phyloP scores from a whole-genome alignment of 108 stramenopile species.

The Bacterosira constricta region DNA sequence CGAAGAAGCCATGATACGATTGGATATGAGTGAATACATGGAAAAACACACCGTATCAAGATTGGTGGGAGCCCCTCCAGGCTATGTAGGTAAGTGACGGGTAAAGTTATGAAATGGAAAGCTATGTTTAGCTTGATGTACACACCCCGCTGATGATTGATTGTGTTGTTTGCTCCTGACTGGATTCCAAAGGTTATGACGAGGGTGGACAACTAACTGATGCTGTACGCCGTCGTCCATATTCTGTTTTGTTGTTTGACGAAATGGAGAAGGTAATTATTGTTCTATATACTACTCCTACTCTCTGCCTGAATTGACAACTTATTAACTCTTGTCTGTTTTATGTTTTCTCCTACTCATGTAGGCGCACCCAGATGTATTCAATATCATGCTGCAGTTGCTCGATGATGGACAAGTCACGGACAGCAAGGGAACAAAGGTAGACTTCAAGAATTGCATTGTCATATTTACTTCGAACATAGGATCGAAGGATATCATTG shows the following conservation, averaged over 20 bases:
- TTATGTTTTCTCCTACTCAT: no score
- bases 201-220: conserved; percentile 99
- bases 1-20: conserved; percentile 90
- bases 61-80: conserved; percentile 95
- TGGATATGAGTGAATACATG: conserved; percentile 97
- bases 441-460: conserved; percentile 96
- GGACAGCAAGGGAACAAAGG: conserved; percentile 94
- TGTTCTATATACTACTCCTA: no score
- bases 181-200: conserved; percentile 93
- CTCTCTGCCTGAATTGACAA: no score
- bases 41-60: conserved; percentile 95
- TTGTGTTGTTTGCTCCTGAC: not conserved
- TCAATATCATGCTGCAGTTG: conserved; percentile 96
- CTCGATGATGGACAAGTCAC: conserved; percentile 99
- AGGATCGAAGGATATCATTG: conserved; percentile 91
- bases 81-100: conserved; percentile 50
- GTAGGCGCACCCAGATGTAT: conserved; percentile 94
- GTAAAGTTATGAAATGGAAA: no score
- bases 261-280: conserved; percentile 98
- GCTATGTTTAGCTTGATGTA: not conserved
- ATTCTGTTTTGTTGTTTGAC: conserved; percentile 95
- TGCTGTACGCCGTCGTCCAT: conserved; percentile 95
- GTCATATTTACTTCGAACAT: conserved; percentile 98
- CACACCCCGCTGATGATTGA: not conserved
- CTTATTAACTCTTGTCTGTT: no score